phyloP scores from a whole-genome alignment of 768 basidiomycete genomes.

The Rhodotorula kratochvilovae region DNA sequence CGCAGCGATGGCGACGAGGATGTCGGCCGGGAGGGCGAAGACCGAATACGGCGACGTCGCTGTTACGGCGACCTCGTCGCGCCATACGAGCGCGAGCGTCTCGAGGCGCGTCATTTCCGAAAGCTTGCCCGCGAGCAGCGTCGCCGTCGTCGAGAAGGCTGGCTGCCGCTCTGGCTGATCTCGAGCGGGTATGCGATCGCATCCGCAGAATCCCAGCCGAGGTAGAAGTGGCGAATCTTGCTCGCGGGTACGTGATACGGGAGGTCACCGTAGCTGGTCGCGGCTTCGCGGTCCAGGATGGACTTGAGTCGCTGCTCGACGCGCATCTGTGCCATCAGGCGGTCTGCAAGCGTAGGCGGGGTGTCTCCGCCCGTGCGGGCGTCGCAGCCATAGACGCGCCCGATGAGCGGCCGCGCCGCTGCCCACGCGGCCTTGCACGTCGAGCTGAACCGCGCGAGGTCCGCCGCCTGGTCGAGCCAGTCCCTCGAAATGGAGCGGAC shows the following conservation, averaged over 20 bases:
- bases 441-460: neutral
- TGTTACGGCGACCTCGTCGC: neutral
- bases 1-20: neutral
- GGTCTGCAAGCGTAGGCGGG: too few relatives aligned
- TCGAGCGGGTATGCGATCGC: too few relatives aligned
- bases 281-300: neutral
- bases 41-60: neutral
- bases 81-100: conserved; percentile 1
- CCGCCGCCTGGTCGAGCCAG: neutral
- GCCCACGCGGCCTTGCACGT: neutral
- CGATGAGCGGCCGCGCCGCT: neutral
- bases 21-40: neutral
- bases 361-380: accelerated
- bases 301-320: neutral
- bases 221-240: neutral
- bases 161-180: neutral
- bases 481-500: neutral
- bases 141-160: neutral
- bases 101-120: neutral
- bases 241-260: neutral
- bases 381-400: neutral
- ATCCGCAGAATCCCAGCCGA: neutral
- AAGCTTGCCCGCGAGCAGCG: neutral
- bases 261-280: too few relatives aligned
- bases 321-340: too few relatives aligned